phyloP scores from a whole-genome alignment of 345 rosid species.

The Camelina neglecta region DNA sequence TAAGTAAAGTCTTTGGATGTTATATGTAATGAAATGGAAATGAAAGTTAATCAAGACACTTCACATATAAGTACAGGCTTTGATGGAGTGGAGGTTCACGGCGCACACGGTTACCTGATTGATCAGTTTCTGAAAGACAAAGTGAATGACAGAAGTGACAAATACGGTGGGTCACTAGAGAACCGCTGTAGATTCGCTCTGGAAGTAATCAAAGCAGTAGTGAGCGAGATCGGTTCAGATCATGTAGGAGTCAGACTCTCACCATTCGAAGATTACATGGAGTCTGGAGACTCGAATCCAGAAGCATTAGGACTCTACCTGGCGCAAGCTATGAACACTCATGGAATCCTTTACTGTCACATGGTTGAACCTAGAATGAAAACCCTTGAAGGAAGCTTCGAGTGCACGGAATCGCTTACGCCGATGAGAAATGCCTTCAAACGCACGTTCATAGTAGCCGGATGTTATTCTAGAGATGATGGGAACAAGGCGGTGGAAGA shows the following conservation, averaged over 20 bases:
- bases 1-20: slow-evolving; percentile 28
- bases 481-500: slow-evolving; percentile 58
- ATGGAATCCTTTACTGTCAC: slow-evolving; percentile 58
- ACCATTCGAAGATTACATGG: slow-evolving; percentile 50
- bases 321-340: slow-evolving; percentile 56
- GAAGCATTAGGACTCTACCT: slow-evolving; percentile 59
- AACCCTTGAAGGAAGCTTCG: slow-evolving; percentile 26
- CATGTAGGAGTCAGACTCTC: slow-evolving; percentile 66
- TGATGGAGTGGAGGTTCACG: slow-evolving; percentile 74
- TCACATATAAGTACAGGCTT: slow-evolving; percentile 47
- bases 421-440: slow-evolving; percentile 66
- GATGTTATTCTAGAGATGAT: slow-evolving; percentile 59
- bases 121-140: slow-evolving; percentile 71
- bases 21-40: not conserved
- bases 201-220: slow-evolving; percentile 61
- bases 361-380: slow-evolving; percentile 68
- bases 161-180: slow-evolving; percentile 65
- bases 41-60: slow-evolving; percentile 5
- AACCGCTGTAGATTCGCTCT: slow-evolving; percentile 64
- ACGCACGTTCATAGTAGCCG: slow-evolving; percentile 65
- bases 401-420: slow-evolving; percentile 45
- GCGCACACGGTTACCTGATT: slow-evolving; percentile 65
- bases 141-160: slow-evolving; percentile 62
- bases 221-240: slow-evolving; percentile 61
- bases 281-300: slow-evolving; percentile 62